A percentile compares a stretch with the other conserved stretches of the same genome.
phyloP scores from a whole-genome alignment of 129 eudicot species.

The Solidago caesia region DNA sequence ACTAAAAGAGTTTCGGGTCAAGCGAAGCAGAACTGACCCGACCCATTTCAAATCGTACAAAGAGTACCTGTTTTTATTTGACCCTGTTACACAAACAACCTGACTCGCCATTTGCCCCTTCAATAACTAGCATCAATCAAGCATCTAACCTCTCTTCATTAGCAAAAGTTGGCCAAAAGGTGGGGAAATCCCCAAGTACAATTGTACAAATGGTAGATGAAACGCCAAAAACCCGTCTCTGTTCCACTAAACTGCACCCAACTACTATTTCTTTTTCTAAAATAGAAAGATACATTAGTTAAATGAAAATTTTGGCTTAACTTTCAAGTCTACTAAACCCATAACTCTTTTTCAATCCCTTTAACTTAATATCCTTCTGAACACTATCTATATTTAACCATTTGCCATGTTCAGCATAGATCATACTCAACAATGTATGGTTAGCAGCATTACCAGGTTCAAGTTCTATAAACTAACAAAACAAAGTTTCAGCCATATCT shows the following conservation, averaged over 20 bases:
- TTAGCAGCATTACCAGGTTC: conserved; percentile 64
- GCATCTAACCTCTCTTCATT: not conserved
- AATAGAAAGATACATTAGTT: not conserved
- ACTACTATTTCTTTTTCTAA: not conserved
- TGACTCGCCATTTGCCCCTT: not conserved
- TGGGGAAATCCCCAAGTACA: not conserved
- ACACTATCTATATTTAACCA: conserved; percentile 60
- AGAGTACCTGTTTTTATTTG: too few species aligned
- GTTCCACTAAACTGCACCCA: not conserved
- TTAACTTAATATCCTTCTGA: conserved; percentile 44
- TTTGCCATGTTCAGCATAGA: conserved; percentile 64
- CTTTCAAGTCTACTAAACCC: conserved; percentile 61
- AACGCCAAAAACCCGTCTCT: not conserved
- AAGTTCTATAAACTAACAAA: conserved; percentile 39
- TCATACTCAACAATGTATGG: conserved; percentile 51
- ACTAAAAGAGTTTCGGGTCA: too few species aligned
- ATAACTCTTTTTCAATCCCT: conserved; percentile 45
- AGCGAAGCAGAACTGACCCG: too few species aligned
- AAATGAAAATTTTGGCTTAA: conserved; percentile 1
- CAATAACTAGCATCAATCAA: not conserved
- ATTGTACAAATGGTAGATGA: not conserved
- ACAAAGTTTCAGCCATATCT: conserved; percentile 51
- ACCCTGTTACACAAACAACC: not conserved
- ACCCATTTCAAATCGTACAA: too few species aligned
- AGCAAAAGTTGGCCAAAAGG: not conserved